Evolutionary conservation across 306 rosid species (phyloP).

Genomic region (Quercus engelmannii): DNA sequence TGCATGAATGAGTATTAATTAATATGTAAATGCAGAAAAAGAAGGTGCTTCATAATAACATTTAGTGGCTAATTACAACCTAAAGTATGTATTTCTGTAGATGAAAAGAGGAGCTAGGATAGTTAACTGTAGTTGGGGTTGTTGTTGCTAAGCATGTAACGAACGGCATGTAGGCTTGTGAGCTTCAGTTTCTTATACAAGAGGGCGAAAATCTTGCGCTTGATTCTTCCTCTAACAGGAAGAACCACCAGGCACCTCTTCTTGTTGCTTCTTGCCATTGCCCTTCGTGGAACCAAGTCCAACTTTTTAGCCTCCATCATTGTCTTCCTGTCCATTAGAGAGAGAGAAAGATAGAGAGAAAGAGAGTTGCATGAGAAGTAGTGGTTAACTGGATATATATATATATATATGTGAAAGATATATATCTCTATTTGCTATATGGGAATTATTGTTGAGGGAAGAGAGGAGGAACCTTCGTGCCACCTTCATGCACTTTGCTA

Average conservation of each 20-base stretch:
- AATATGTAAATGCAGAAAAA: not conserved
- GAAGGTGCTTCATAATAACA: not conserved
- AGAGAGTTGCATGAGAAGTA: not conserved
- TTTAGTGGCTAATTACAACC: not conserved
- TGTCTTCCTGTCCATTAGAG: not conserved
- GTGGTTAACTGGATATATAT: not conserved
- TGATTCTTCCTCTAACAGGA: not conserved
- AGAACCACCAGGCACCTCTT: not conserved
- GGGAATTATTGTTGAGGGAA: not conserved
- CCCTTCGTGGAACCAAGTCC: not conserved
- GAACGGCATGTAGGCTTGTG: not conserved
- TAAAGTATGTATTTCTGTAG: not conserved
- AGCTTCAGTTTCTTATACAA: not conserved
- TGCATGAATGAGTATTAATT: not conserved
- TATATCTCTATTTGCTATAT: not conserved
- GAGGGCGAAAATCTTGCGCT: not conserved
- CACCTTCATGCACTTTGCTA: slow-evolving; percentile 17
- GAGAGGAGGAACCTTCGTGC: slow-evolving; percentile 24
- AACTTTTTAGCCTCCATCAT: not conserved
- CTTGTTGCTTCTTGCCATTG: not conserved
- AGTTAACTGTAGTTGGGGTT: not conserved
- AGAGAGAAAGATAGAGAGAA: not conserved
- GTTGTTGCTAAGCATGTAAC: not conserved
- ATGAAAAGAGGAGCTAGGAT: not conserved
- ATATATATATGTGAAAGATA: too few species aligned